Percentiles rank a stretch among this genome's conserved stretches.
Evolutionary conservation across 2,329 filamentous ascomycete genomes (phyloP).

Genomic region (Penicillium crustosum): DNA sequence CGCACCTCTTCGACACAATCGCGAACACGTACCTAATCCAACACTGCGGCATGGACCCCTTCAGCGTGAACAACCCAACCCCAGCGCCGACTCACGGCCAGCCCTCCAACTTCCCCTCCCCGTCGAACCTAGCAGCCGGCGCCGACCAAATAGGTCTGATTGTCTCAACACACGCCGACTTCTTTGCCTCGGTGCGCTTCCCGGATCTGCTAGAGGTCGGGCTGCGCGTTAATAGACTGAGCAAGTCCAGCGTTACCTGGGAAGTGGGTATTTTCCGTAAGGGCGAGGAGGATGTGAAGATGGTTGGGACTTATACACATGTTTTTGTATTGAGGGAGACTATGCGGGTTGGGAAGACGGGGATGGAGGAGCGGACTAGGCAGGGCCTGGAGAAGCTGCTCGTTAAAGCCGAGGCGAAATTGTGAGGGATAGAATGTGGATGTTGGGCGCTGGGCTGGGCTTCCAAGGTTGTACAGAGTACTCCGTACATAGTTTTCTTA

Average conservation of each 20-base stretch:
- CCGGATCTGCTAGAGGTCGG: slow-evolving; percentile 79
- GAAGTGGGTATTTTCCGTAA: slow-evolving; percentile 84
- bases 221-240: slow-evolving; percentile 78
- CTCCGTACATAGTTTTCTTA: slow-evolving; percentile 8
- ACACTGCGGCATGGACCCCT: slow-evolving; percentile 71
- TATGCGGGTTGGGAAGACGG: slow-evolving; percentile 65
- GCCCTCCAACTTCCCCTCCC: slow-evolving; percentile 9
- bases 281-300: slow-evolving; percentile 70
- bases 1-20: slow-evolving; percentile 83
- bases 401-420: slow-evolving; percentile 32
- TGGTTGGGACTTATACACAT: slow-evolving; percentile 82
- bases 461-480: slow-evolving; percentile 5
- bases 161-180: slow-evolving; percentile 82
- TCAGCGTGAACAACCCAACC: slow-evolving; percentile 49
- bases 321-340: slow-evolving; percentile 80
- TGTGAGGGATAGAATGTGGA: slow-evolving; percentile 21
- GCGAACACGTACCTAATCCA: slow-evolving; percentile 86
- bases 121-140: background rate
- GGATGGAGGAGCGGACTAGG: slow-evolving; percentile 43
- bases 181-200: slow-evolving; percentile 77
- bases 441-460: background rate
- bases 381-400: slow-evolving; percentile 59
- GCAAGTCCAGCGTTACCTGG: slow-evolving; percentile 83
- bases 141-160: slow-evolving; percentile 75
- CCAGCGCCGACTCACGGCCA: slow-evolving; percentile 11